Evolutionary conservation across 768 basidiomycete genomes (phyloP), one percentile per base, ranked within the genome.

Genomic region (Rhizopogon vesiculosus): DNA sequence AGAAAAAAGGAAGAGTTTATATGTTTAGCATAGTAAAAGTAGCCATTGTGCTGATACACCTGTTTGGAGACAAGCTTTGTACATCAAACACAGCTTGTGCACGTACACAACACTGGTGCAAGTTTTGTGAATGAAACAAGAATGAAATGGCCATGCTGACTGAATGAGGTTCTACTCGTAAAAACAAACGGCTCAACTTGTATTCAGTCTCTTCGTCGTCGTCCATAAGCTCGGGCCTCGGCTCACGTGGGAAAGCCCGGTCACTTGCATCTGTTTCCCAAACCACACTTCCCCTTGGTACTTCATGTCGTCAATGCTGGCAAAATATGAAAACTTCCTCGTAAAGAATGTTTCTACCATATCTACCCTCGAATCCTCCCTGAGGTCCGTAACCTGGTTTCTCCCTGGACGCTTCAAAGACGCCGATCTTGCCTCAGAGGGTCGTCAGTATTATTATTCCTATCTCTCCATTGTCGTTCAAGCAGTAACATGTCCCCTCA

Each of bases 401-500:
- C 75, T 98, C 43, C 96, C 96, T 43, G 95, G 95, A 57, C 82
- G 94, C 60, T 98, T 98, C 81, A 93, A 93, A 72, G 95, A 98
- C 79, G 93, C 94, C 45, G 95, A 98, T 70, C 76, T 98, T 49
- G 94, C 91, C 57, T 93, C 93, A 12, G 96, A 98, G 82, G 84
- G 89, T 65, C 77, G 95, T 96, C 62, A 80, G 93, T 90, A 58
- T 54, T 54, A 57, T 55, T 29, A 51, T 44, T 56, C 43, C 31
- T 57, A 56, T 42, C 51, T 42, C 58, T 44, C 58, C 59, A 53
- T 61, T 48, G 56, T 54, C 55, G 59, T 55, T 60, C 55, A 61
- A 66, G 53, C 54, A 54, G 33, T 41, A 35, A 59, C 46, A n/a
- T 19, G 40, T 54, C 33, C 39, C 48, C 57, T 53, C 42, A 98